These are phyloP conservation scores for Trichomonascaceae sp. DNA, from an alignment of 1,139 yeast species.

Conservation along the genomic window DNA sequence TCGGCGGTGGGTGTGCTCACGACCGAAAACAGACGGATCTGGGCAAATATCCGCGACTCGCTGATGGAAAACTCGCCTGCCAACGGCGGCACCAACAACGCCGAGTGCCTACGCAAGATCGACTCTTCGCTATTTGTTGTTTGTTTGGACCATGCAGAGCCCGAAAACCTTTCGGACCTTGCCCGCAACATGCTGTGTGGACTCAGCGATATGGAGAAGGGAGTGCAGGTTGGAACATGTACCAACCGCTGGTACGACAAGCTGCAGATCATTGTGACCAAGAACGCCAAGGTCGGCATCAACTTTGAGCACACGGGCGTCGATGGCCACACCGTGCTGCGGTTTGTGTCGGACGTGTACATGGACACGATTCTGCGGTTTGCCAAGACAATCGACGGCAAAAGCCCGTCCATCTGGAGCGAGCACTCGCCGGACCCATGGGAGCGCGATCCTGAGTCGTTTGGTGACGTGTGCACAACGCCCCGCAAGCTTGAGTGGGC, in stretches of 20 bases:
- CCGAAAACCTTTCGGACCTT: slow-evolving; percentile 53
- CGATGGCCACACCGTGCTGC: slow-evolving; percentile 84
- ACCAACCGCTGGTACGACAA: slow-evolving; percentile 94
- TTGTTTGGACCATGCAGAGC: slow-evolving; percentile 66
- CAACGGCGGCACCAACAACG: slow-evolving; percentile 30
- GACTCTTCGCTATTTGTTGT: slow-evolving; percentile 74
- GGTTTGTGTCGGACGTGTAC: slow-evolving; percentile 81
- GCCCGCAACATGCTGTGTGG: slow-evolving; percentile 84
- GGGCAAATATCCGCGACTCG: slow-evolving; percentile 61
- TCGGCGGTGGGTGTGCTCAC: slow-evolving; percentile 82
- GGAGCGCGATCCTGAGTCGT: slow-evolving; percentile 30
- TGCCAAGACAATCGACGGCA: slow-evolving; percentile 70
- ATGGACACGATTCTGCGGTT: slow-evolving; percentile 81
- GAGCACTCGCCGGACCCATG: slow-evolving; percentile 35
- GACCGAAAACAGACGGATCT: slow-evolving; percentile 72
- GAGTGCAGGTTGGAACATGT: slow-evolving; percentile 87
- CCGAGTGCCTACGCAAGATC: slow-evolving; percentile 57
- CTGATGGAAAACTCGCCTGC: slow-evolving; percentile 20
- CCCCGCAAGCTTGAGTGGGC: slow-evolving; percentile 90
- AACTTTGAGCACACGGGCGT: slow-evolving; percentile 94
- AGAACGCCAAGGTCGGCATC: slow-evolving; percentile 85
- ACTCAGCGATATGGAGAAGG: slow-evolving; percentile 61
- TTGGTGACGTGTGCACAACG: slow-evolving; percentile 32
- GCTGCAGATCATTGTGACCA: slow-evolving; percentile 77
- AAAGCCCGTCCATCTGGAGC: slow-evolving; percentile 70